Base-by-base conservation (phyloP, 2,329 filamentous ascomycete species). In the Phyllosticta citriasiana region DNA sequence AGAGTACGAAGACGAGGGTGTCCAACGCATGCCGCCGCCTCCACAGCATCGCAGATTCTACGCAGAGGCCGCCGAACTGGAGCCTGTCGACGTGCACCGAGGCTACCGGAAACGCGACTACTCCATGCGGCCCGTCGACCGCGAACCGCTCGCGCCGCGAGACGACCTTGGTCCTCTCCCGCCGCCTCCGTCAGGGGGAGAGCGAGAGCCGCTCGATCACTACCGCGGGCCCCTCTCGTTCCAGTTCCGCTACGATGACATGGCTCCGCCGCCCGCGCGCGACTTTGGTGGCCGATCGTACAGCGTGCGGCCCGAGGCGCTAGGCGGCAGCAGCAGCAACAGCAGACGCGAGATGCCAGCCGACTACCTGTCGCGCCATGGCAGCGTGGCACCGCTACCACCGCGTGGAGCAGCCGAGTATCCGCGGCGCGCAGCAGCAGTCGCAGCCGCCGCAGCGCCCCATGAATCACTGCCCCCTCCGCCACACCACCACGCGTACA, bases 1-100 rank as follows among this genome's bases (percentile, higher is more conserved):
- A 27, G 78, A 76, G 40, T 77, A 76, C 57, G 73, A 75, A 30
- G 70, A 73, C 16, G 57, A 67, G 40, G 63, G 26, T 12, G 22
- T 72, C 19, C 70, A 71, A 57, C 69, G 69, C 55, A 76, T 76
- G 73, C 72, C 70, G 22, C 73, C 85, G 3, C 82, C 19, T 22
- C 19, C 85, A 2, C 68, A 77, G 8, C 68, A 80, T 74, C 68
- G 73, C 25, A 68, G 76, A 16, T 77, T 76, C 53, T 75, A 89
- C 24, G 85, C 85, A 10, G 83, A 87, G 63, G 81, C 84, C 2
- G 81, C 84, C 2, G 86, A 88, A 63, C 82, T 79, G 57, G 74
- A 79, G 57, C 68, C 78, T 26, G 68, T 80, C 7, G 80, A 83
- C 57, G 80, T 82, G 64, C 55, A 61, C 24, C 79, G 82, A 63